Percentiles rank a stretch among this genome's conserved stretches.
These are phyloP conservation scores for Scedosporium aurantiacum DNA, from an alignment of 2,329 filamentous ascomycete species.

Conservation along the genomic window DNA sequence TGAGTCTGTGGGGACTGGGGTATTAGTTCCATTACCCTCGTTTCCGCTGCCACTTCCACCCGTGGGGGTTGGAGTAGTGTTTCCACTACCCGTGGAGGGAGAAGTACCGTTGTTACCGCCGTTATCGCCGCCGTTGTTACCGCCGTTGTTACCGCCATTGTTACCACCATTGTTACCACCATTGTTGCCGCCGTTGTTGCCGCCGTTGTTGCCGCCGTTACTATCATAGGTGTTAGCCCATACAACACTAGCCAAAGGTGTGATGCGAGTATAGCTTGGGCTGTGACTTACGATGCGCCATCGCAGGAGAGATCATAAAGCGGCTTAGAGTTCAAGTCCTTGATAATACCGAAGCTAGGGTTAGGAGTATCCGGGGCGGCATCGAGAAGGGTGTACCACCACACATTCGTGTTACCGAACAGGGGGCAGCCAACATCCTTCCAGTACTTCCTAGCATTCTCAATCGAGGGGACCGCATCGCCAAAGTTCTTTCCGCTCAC, in stretches of 20 bases:
- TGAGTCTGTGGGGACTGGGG: background rate
- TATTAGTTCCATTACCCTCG: background rate
- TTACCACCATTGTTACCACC: background rate
- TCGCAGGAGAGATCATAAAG: constrained; percentile 54
- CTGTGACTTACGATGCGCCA: constrained; percentile 13
- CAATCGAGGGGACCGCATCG: constrained; percentile 47
- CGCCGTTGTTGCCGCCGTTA: constrained; percentile 10
- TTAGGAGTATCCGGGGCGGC: constrained; percentile 44
- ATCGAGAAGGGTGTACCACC: constrained; percentile 72
- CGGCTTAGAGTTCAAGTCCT: constrained; percentile 39
- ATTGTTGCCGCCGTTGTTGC: background rate
- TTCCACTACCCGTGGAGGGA: background rate
- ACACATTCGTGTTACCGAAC: constrained; percentile 54
- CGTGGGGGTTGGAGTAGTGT: background rate
- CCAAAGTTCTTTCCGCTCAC: constrained; percentile 55
- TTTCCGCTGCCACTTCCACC: background rate
- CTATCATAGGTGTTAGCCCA: constrained; percentile 11
- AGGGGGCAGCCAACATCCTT: constrained; percentile 63
- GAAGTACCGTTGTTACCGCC: background rate
- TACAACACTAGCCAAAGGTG: constrained; percentile 8
- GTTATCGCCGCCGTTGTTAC: background rate
- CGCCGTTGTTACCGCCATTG: background rate
- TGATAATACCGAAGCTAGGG: constrained; percentile 61
- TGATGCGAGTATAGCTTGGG: constrained; percentile 8
- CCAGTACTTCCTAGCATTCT: constrained; percentile 74